These are phyloP conservation scores for Citrullus amarus DNA, from an alignment of 306 rosid genomes.

Conservation along the genomic window DNA sequence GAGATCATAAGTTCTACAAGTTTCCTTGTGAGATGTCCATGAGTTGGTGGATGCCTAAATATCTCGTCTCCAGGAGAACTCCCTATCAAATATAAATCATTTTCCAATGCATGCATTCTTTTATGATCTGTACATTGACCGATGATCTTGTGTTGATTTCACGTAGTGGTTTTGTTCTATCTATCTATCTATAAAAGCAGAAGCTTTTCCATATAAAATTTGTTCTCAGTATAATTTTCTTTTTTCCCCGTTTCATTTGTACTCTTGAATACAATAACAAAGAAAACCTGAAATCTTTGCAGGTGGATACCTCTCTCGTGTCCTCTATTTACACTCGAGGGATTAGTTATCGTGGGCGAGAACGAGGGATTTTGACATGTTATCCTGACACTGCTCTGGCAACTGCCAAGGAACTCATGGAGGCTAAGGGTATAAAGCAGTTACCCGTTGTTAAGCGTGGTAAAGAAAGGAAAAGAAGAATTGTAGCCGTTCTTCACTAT, in stretches of 20 bases:
- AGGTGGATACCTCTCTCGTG: conserved; percentile 55
- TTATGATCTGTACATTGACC: background rate
- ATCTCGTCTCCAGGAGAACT: background rate
- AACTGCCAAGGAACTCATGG: conserved; percentile 87
- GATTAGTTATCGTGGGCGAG: conserved; percentile 64
- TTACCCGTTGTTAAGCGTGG: conserved; percentile 80
- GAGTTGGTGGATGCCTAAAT: background rate
- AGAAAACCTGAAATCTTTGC: conserved; percentile 15
- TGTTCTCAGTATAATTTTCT: background rate
- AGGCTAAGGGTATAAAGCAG: conserved; percentile 84
- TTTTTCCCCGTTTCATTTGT: background rate
- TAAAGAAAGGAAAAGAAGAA: conserved; percentile 50
- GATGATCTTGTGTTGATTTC: background rate
- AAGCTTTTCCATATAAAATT: background rate
- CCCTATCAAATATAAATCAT: background rate
- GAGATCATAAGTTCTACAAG: background rate
- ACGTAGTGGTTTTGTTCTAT: background rate
- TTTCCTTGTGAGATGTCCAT: background rate
- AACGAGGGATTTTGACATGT: conserved; percentile 76
- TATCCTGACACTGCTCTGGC: conserved; percentile 69
- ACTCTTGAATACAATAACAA: conserved; percentile 5
- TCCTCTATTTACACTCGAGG: conserved; percentile 82
- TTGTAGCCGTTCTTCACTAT: conserved; percentile 71
- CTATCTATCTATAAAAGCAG: background rate
- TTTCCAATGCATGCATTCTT: background rate